These are phyloP conservation scores for Cercophora sp. DNA, from an alignment of 495 filamentous ascomycete genomes.

Conservation along the genomic window DNA sequence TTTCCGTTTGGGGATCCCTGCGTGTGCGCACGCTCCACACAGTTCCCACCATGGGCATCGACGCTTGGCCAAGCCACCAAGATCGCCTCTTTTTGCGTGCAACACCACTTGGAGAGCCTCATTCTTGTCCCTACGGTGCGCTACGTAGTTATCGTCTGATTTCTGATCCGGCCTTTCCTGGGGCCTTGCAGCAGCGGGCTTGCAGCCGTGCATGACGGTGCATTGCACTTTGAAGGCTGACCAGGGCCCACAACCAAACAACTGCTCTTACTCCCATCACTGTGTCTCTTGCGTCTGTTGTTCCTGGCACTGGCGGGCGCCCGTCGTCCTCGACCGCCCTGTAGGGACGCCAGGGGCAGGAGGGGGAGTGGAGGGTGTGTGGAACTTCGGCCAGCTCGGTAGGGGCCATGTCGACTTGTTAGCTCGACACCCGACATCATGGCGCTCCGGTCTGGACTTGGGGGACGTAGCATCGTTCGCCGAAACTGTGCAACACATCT, in stretches of 20 bases:
- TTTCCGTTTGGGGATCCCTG: constrained; percentile 23
- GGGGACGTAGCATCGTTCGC: constrained; percentile 13
- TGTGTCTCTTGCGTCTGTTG: too few species aligned
- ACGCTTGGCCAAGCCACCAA: constrained; percentile 19
- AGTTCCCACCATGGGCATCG: not conserved
- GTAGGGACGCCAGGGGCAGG: constrained; percentile 5
- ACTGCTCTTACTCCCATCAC: constrained; percentile 4
- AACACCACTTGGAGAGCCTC: not conserved
- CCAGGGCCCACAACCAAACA: constrained; percentile 15
- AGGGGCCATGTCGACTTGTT: constrained; percentile 8
- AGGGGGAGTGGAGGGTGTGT: not conserved
- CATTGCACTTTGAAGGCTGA: constrained; percentile 13
- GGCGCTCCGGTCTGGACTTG: constrained; percentile 11
- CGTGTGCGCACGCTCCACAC: constrained; percentile 5
- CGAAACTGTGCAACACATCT: constrained; percentile 12
- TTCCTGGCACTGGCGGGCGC: too few species aligned
- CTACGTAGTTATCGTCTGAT: too few species aligned
- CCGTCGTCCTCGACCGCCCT: not conserved
- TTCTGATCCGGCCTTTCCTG: not conserved
- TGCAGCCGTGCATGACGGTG: constrained; percentile 6
- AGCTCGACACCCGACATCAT: constrained; percentile 13
- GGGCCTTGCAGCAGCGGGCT: constrained; percentile 13
- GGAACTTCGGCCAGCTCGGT: constrained; percentile 15
- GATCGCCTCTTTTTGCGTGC: constrained; percentile 16
- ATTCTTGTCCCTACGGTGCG: too few species aligned